Conservation (phyloP, 164 flowering plant genomes). For the Kingdonia uniflora region DNA sequence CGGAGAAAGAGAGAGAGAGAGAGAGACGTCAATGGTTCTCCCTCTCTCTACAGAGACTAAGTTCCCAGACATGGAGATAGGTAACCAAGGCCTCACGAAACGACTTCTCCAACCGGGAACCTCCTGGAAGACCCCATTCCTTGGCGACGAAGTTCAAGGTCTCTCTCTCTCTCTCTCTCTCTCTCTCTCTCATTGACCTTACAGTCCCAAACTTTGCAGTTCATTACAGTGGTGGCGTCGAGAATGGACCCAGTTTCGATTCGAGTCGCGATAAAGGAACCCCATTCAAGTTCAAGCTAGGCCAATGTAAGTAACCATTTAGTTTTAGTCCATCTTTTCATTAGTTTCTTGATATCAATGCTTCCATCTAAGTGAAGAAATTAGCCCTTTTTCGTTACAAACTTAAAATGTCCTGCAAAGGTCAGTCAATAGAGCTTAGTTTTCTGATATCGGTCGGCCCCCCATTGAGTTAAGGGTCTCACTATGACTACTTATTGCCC, state of each 20-base stretch:
- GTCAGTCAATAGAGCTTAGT: no score
- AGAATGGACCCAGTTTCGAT: conserved; percentile 31
- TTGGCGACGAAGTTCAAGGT: conserved; percentile 66
- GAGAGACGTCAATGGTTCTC: no score
- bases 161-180: not conserved
- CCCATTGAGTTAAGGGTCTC: no score
- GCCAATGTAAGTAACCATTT: conserved; percentile 30
- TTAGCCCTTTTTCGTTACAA: not conserved
- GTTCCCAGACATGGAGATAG: conserved; percentile 28
- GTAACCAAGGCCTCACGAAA: conserved; percentile 32
- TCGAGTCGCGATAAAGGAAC: conserved; percentile 29
- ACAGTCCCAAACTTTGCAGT: conserved; percentile 23
- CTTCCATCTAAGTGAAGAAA: not conserved
- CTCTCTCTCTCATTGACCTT: not conserved
- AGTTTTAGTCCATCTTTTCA: not conserved
- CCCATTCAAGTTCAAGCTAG: conserved; percentile 49
- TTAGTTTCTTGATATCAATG: not conserved
- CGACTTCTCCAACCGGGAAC: conserved; percentile 26
- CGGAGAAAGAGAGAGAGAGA: no score
- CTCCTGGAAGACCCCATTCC: conserved; percentile 48
- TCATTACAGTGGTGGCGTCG: conserved; percentile 32
- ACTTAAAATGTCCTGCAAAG: no score
- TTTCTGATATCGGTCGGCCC: no score
- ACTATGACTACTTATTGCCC: no score
- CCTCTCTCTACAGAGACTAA: no score